Conservation (phyloP, 768 basidiomycete species). For the Lentinus tigrinus region DNA sequence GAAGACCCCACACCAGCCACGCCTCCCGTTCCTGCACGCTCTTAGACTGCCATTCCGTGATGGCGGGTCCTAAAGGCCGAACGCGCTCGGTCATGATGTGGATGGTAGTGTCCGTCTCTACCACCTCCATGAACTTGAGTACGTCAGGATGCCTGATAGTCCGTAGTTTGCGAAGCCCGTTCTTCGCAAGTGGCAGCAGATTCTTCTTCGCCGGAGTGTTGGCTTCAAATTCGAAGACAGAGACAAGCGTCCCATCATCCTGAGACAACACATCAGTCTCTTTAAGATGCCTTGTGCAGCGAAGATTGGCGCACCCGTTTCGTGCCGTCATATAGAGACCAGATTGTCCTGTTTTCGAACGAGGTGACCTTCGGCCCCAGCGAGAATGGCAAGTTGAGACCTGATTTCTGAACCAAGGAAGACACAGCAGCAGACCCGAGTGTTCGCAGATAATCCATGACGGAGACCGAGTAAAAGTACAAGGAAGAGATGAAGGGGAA, state of each 20-base stretch:
- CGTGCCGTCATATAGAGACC: constrained; percentile 83
- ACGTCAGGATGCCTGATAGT: constrained; percentile 95
- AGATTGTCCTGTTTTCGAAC: constrained; percentile 69
- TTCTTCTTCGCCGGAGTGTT: constrained; percentile 57
- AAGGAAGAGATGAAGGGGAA: background rate
- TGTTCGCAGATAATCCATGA: constrained; percentile 83
- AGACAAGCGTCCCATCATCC: constrained; percentile 87
- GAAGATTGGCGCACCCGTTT: constrained; percentile 62
- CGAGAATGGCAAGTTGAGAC: constrained; percentile 84
- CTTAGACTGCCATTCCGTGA: constrained; percentile 64
- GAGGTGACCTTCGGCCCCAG: constrained; percentile 72
- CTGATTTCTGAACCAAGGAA: constrained; percentile 89
- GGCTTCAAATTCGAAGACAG: constrained; percentile 90
- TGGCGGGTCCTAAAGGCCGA: constrained; percentile 60
- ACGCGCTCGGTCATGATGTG: constrained; percentile 96
- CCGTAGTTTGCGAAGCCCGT: constrained; percentile 86
- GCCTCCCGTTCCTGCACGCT: constrained; percentile 71
- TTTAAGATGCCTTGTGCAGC: background rate
- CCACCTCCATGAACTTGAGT: constrained; percentile 90
- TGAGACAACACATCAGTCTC: constrained; percentile 33
- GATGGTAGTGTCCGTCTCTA: constrained; percentile 84
- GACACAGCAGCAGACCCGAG: constrained; percentile 87
- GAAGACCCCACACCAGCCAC: constrained; percentile 92
- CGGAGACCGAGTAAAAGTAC: background rate
- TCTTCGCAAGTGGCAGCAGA: constrained; percentile 76